Percentiles rank a stretch among this genome's conserved stretches.
These are phyloP conservation scores for Aspergillus pseudoglaucus DNA, from an alignment of 2,329 filamentous ascomycete genomes.

Conservation along the genomic window DNA sequence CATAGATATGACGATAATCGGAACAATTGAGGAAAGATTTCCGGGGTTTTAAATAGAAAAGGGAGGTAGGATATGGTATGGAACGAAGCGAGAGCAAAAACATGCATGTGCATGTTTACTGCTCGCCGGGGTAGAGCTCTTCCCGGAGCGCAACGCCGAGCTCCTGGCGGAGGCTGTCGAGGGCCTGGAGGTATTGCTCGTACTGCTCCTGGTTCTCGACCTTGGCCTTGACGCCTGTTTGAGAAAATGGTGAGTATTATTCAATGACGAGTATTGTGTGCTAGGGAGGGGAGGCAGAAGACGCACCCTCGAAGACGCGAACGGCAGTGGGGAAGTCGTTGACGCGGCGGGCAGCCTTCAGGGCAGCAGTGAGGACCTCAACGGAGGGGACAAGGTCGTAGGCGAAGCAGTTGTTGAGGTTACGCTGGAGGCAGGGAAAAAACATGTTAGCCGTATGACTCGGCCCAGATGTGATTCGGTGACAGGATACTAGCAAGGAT, in stretches of 20 bases:
- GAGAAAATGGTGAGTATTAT: conserved; percentile 1
- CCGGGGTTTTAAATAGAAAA: conserved; percentile 6
- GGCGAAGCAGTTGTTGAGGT: conserved; percentile 99
- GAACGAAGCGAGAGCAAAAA: conserved; percentile 8
- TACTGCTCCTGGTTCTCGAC: conserved; percentile 98
- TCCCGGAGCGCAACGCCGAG: conserved; percentile 88
- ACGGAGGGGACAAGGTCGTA: conserved; percentile 98
- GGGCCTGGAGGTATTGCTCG: conserved; percentile 87
- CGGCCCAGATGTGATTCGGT: neutral
- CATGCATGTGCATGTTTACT: conserved; percentile 23
- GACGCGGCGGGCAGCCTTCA: conserved; percentile 89
- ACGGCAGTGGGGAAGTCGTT: conserved; percentile 99
- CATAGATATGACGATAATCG: conserved; percentile 16
- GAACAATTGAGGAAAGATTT: conserved; percentile 8
- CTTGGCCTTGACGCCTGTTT: conserved; percentile 91
- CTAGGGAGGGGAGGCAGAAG: conserved; percentile 1
- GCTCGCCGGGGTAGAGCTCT: conserved; percentile 69
- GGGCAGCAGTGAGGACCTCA: conserved; percentile 80
- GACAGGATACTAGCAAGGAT: neutral
- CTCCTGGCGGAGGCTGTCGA: conserved; percentile 88
- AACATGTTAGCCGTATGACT: conserved; percentile 4
- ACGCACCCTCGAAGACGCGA: conserved; percentile 90
- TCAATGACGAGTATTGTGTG: neutral
- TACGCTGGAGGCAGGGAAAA: conserved; percentile 52
- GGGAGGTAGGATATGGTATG: conserved; percentile 7